Evolutionary conservation across 495 filamentous ascomycete genomes (phyloP), one percentile per base, ranked within the genome.

Genomic region (Xylaria longipes): DNA sequence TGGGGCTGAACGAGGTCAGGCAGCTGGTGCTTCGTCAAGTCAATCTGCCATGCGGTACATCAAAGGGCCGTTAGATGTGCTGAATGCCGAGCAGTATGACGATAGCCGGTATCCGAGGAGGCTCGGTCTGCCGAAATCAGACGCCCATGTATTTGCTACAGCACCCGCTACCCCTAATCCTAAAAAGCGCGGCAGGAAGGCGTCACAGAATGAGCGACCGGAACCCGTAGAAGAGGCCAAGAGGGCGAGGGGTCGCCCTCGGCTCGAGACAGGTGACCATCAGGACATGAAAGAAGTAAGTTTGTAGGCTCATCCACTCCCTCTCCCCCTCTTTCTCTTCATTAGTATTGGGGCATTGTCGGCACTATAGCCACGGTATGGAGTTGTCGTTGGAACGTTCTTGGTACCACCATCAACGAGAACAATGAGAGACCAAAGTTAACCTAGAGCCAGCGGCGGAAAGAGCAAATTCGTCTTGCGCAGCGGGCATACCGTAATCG

Each of bases 381-480:
- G 15, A 41, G 3, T 31, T 12, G 31, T 20, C 6, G 41, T 56
- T 35, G 37, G 15, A 52, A 70, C 8, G 17, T 27, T 52, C 29
- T 54, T 43, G 33, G 50, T 71, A 29, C 29, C 69, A 27, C 8
- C 35, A 62, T 48, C 46, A 25, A 62, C 25, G 45, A 46, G 41
- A 71, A 31, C 41, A 22, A 48, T 35, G 41, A 64, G 41, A 46
- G 67, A 45, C 52, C 48, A 63, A 64, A 74, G 43, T 69, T 66
- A 68, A 74, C 65, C 71, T 66, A 39, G 8, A 65, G 69, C 33
- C 75, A 97, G 93, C 89, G 93, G 60, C 89, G 94, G 43, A 88
- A 94, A 63, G 94, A 91, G n/a, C 94, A 97, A 81, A 95, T 95
- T 67, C 89, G 94, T 46, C 85, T 96, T 68, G 94, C 94, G 12